Conservation (phyloP, 148 eudicot species). For the Hydrangea macrophylla region DNA sequence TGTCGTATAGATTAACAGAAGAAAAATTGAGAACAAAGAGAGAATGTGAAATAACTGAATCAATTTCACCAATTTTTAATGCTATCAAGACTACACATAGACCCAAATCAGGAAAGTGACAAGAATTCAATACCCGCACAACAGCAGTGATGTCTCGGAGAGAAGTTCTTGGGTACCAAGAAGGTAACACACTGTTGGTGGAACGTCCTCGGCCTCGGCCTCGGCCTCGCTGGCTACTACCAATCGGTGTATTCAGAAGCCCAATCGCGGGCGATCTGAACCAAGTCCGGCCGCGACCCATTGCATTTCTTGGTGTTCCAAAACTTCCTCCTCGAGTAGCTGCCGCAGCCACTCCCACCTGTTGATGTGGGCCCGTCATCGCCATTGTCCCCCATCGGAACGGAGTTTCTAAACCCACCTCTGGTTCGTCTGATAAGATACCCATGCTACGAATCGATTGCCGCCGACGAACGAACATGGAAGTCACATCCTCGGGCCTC, state of each 20-base stretch:
- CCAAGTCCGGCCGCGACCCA: constrained; percentile 20
- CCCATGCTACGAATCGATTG: constrained; percentile 27
- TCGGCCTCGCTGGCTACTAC: constrained; percentile 28
- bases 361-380: constrained; percentile 19
- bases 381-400: constrained; percentile 25
- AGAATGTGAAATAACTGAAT: background rate
- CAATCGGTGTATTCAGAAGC: constrained; percentile 22
- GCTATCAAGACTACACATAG: background rate
- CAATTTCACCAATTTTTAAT: background rate
- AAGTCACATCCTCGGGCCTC: constrained; percentile 48
- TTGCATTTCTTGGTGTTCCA: constrained; percentile 22
- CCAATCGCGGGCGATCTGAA: constrained; percentile 11
- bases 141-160: constrained; percentile 54
- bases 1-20: no score
- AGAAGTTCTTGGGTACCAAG: constrained; percentile 74
- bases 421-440: constrained; percentile 43
- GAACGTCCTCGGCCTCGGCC: constrained; percentile 29
- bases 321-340: constrained; percentile 12
- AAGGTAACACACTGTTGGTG: constrained; percentile 37
- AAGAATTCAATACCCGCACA: constrained; percentile 44
- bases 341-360: constrained; percentile 10
- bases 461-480: constrained; percentile 20
- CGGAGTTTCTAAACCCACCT: constrained; percentile 23
- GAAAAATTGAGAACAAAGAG: no score
- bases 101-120: background rate